Evolutionary conservation across 1,284 basidiomycete species (phyloP).

Genomic region (Amylostereum areolatum): DNA sequence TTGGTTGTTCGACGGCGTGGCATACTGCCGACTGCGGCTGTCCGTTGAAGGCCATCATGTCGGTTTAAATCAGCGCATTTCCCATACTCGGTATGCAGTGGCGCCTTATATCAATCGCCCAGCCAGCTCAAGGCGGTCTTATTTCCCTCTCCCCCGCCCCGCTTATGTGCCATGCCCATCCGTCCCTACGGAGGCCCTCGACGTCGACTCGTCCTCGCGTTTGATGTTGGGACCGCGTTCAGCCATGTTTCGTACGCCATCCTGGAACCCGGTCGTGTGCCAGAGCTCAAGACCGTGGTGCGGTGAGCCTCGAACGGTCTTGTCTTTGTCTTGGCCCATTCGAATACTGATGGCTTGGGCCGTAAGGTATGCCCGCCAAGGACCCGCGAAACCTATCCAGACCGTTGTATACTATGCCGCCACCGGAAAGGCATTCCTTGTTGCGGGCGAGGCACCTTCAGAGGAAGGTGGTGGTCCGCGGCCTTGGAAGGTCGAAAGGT

Average conservation of each 20-base stretch:
- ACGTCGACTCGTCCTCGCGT: slow-evolving; percentile 13
- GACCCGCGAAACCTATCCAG: slow-evolving; percentile 26
- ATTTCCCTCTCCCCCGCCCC: too few relatives aligned
- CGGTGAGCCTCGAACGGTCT: too few relatives aligned
- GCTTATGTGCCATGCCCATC: too few relatives aligned
- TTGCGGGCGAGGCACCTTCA: slow-evolving; percentile 26
- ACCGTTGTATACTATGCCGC: slow-evolving; percentile 28
- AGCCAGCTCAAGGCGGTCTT: too few relatives aligned
- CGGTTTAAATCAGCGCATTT: too few relatives aligned
- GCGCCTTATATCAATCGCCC: too few relatives aligned
- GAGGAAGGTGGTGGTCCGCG: slow-evolving; percentile 14
- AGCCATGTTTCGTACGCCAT: slow-evolving; percentile 14
- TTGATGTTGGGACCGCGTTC: slow-evolving; percentile 16
- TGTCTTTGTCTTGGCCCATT: background rate
- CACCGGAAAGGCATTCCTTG: slow-evolving; percentile 20
- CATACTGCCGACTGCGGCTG: too few relatives aligned
- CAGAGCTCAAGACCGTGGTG: slow-evolving; percentile 12
- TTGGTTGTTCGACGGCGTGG: too few relatives aligned
- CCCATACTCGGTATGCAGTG: too few relatives aligned
- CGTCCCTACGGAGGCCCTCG: too few relatives aligned
- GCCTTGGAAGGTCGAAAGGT: slow-evolving; percentile 24
- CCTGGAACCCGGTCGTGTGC: slow-evolving; percentile 15
- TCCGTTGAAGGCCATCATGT: too few relatives aligned
- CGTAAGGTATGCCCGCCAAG: slow-evolving; percentile 7
- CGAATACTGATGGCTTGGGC: background rate